Percentiles rank a stretch among this genome's conserved stretches.
These are phyloP conservation scores for Jimgerdemannia flammicorona DNA, from an alignment of 192 early-diverging fungal genomes.

Conservation along the genomic window DNA sequence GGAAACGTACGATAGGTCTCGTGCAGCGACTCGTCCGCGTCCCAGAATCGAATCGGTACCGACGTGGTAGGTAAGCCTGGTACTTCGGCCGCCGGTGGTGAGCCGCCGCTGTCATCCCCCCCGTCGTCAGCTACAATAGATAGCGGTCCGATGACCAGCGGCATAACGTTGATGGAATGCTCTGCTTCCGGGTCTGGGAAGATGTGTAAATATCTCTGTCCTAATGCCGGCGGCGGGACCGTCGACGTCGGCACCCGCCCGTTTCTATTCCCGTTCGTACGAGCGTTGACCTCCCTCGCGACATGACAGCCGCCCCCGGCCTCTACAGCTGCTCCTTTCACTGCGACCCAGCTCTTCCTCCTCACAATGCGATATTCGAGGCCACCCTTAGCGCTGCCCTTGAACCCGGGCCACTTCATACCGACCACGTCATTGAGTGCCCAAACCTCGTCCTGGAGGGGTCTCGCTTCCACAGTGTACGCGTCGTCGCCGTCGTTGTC, in stretches of 20 bases:
- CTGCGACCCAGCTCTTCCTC: not conserved
- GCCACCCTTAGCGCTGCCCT: not conserved
- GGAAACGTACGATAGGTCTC: constrained; percentile 5
- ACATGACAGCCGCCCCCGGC: no score
- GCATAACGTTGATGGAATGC: constrained; percentile 6
- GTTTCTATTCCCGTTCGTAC: not conserved
- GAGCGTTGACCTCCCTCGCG: no score
- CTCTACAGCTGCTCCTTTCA: not conserved
- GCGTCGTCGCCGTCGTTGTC: not conserved
- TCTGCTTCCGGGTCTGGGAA: not conserved
- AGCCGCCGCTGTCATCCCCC: not conserved
- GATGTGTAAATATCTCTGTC: constrained; percentile 5
- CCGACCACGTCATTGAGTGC: not conserved
- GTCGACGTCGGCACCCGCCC: not conserved
- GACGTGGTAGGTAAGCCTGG: not conserved
- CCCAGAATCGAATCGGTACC: constrained; percentile 17
- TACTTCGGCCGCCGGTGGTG: not conserved
- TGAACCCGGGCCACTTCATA: constrained; percentile 12
- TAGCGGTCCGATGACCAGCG: constrained; percentile 3
- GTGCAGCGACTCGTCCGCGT: constrained; percentile 12
- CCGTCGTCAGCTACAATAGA: not conserved
- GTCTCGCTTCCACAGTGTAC: constrained; percentile 1
- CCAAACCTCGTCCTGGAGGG: constrained; percentile 15
- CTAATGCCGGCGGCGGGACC: not conserved
- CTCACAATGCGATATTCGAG: constrained; percentile 11